phyloP scores from a whole-genome alignment of 805 yeast genomes.

The Kluyveromyces siamensis region DNA sequence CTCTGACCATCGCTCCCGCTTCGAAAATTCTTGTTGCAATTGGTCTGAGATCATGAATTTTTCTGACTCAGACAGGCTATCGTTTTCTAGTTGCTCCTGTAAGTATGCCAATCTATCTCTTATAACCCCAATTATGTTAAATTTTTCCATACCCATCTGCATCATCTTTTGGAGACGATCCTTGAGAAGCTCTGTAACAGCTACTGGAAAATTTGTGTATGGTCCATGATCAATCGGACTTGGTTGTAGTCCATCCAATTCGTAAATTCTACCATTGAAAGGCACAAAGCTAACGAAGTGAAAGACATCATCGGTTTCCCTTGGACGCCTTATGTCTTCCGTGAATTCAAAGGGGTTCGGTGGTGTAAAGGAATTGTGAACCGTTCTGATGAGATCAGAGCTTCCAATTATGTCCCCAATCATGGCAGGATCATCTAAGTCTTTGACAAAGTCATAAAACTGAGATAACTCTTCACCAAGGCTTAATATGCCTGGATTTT shows the following conservation, averaged over 20 bases:
- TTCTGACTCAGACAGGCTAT: conserved; percentile 11
- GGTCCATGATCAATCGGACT: conserved; percentile 36
- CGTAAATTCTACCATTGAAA: conserved; percentile 39
- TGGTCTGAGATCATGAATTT: neutral
- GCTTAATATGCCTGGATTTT: conserved; percentile 31
- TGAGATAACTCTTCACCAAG: conserved; percentile 41
- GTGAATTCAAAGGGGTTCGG: conserved; percentile 46
- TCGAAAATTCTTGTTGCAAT: conserved; percentile 33
- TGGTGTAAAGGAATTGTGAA: conserved; percentile 53
- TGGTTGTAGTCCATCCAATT: conserved; percentile 52
- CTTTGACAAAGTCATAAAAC: conserved; percentile 41
- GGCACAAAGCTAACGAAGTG: conserved; percentile 52
- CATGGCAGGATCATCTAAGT: conserved; percentile 43
- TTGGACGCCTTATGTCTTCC: conserved; percentile 19
- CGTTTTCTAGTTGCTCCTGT: conserved; percentile 33
- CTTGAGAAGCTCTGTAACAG: conserved; percentile 37
- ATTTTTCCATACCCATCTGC: conserved; percentile 36
- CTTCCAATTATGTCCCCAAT: conserved; percentile 55
- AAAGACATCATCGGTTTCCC: conserved; percentile 40
- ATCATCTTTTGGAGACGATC: conserved; percentile 40
- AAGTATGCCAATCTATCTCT: conserved; percentile 38
- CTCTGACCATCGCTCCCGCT: conserved; percentile 42
- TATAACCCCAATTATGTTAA: conserved; percentile 46
- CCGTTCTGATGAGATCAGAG: conserved; percentile 44
- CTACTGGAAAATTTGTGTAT: conserved; percentile 32